phyloP scores from a whole-genome alignment of 140 eudicot genomes.

The Oenanthe javanica region DNA sequence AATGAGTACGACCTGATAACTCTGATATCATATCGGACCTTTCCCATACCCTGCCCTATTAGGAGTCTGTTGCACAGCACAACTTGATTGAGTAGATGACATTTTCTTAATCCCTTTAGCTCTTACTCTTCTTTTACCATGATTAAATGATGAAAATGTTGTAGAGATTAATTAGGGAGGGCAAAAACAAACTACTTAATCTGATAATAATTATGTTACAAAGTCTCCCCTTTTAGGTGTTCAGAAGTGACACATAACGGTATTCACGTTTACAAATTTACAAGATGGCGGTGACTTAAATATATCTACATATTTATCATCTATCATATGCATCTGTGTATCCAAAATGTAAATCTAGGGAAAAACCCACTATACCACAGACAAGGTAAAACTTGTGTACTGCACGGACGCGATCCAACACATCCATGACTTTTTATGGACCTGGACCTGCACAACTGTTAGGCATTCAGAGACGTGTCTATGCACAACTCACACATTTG shows the following conservation, averaged over 20 bases:
- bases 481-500: neutral
- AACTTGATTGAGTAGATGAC: neutral
- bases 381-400: neutral
- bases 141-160: neutral
- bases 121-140: neutral
- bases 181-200: neutral
- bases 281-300: neutral
- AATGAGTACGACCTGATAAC: neutral
- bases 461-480: neutral
- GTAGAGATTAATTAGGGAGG: neutral
- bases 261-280: neutral
- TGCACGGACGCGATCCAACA: neutral
- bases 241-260: constrained; percentile 1
- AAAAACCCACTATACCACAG: neutral
- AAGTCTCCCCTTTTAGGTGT: neutral
- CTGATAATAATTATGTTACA: neutral
- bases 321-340: neutral
- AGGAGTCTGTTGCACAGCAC: neutral
- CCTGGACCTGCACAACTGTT: neutral
- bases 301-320: neutral
- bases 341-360: neutral
- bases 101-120: neutral
- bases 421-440: neutral
- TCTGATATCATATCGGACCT: neutral
- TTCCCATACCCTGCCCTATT: neutral